phyloP scores from a whole-genome alignment of 208 protist genomes.

The Endotrypanum monterogeii region DNA sequence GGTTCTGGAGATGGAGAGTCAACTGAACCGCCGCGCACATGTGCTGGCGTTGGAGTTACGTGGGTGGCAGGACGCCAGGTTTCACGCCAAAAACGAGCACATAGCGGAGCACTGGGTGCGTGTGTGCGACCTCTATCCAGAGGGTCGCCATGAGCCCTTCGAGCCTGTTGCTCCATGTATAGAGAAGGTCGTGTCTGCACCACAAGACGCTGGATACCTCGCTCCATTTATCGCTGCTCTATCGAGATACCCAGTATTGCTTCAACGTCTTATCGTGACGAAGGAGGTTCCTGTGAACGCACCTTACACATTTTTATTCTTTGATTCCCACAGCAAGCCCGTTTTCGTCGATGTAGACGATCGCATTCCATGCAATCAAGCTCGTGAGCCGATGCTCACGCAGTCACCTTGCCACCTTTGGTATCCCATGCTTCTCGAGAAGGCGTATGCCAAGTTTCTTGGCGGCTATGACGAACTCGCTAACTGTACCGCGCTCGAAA shows the following conservation, averaged over 20 bases:
- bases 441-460: conserved; percentile 93
- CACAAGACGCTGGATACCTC: conserved; percentile 60
- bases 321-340: conserved; percentile 81
- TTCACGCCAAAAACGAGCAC: conserved; percentile 72
- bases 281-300: conserved; percentile 60
- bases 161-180: conserved; percentile 29
- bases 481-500: conserved; percentile 88
- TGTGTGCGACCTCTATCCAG: conserved; percentile 79
- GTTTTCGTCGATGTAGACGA: conserved; percentile 86
- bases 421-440: conserved; percentile 89
- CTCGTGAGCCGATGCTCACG: conserved; percentile 61
- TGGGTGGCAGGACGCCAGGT: conserved; percentile 85
- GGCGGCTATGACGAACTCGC: conserved; percentile 80
- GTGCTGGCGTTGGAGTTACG: conserved; percentile 64
- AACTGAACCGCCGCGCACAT: conserved; percentile 57
- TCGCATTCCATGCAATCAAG: conserved; percentile 64
- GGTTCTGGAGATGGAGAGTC: conserved; percentile 53
- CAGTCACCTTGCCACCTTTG: conserved; percentile 53
- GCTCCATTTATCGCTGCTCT: conserved; percentile 82
- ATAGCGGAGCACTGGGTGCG: conserved; percentile 75
- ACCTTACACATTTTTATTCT: conserved; percentile 85
- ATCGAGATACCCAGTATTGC: conserved; percentile 55
- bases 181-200: conserved; percentile 48
- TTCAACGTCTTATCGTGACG: conserved; percentile 70
- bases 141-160: conserved; percentile 44